These are phyloP conservation scores for Entamoeba dispar DNA, from an alignment of 208 protist genomes.

Conservation along the genomic window DNA sequence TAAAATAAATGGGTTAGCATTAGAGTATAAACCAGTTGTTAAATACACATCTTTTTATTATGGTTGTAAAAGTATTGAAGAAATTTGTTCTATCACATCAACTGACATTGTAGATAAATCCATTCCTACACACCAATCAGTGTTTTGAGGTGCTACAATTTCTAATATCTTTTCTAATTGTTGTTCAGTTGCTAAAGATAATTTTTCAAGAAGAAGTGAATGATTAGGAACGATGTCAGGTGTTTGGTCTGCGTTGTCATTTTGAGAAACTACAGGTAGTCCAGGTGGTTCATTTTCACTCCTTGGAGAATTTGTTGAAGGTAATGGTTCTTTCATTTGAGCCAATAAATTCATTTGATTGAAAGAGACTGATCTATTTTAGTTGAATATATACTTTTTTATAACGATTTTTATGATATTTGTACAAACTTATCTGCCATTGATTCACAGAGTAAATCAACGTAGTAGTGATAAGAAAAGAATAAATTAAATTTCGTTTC, in stretches of 20 bases:
- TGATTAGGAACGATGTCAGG: not conserved
- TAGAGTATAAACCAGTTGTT: too few species aligned
- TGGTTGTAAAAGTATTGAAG: not conserved
- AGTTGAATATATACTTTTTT: not conserved
- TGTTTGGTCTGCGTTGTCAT: not conserved
- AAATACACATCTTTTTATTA: too few species aligned
- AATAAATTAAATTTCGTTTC: not conserved
- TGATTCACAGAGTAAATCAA: not conserved
- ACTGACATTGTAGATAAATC: not conserved
- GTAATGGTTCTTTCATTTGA: not conserved
- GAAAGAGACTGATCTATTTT: not conserved
- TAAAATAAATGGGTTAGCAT: too few species aligned
- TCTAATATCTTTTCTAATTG: not conserved
- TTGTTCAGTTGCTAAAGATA: not conserved
- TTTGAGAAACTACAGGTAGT: not conserved
- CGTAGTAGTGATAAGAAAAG: not conserved
- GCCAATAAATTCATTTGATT: not conserved
- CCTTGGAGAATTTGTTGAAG: not conserved
- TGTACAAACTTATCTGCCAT: not conserved
- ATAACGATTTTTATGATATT: not conserved
- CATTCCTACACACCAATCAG: not conserved
- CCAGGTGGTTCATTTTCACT: not conserved
- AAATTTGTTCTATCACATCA: not conserved
- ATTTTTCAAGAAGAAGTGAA: not conserved
- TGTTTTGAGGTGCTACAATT: not conserved